Evolutionary conservation across 108 stramenopile genomes (phyloP).

Genomic region (Skeletonema costatum): DNA sequence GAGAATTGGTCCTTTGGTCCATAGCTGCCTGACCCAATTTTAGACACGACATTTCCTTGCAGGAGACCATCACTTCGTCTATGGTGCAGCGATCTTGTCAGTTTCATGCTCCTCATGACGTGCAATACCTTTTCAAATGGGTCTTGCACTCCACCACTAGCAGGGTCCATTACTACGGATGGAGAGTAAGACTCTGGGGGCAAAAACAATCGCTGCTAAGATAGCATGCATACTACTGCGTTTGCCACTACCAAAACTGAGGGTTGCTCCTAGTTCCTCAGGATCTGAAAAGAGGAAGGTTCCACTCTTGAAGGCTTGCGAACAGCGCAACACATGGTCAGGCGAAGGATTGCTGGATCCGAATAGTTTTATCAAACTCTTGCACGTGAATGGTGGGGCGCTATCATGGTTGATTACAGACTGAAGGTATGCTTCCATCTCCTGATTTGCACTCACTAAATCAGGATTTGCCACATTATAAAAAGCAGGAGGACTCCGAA

Average conservation of each 20-base stretch:
- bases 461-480: conserved; percentile 26
- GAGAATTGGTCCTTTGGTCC: conserved; percentile 34
- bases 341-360: conserved; percentile 57
- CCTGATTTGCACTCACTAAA: conserved; percentile 27
- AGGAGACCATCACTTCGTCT: conserved; percentile 12
- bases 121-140: conserved; percentile 39
- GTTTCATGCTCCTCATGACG: conserved; percentile 30
- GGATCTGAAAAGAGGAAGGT: conserved; percentile 9
- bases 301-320: conserved; percentile 23
- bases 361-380: conserved; percentile 44
- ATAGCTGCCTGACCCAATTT: conserved; percentile 18
- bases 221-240: conserved; percentile 43
- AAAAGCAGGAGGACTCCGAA: conserved; percentile 31
- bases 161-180: conserved; percentile 31
- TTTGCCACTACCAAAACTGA: conserved; percentile 32
- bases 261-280: not conserved
- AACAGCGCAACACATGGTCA: conserved; percentile 29
- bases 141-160: conserved; percentile 37
- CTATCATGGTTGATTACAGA: conserved; percentile 48
- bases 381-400: conserved; percentile 55
- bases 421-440: conserved; percentile 55
- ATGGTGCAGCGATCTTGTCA: conserved; percentile 16
- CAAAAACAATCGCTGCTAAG: conserved; percentile 36
- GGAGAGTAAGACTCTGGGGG: conserved; percentile 27
- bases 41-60: not conserved